phyloP scores from a whole-genome alignment of 1,284 basidiomycete species.

The Rugosomyces carneus region DNA sequence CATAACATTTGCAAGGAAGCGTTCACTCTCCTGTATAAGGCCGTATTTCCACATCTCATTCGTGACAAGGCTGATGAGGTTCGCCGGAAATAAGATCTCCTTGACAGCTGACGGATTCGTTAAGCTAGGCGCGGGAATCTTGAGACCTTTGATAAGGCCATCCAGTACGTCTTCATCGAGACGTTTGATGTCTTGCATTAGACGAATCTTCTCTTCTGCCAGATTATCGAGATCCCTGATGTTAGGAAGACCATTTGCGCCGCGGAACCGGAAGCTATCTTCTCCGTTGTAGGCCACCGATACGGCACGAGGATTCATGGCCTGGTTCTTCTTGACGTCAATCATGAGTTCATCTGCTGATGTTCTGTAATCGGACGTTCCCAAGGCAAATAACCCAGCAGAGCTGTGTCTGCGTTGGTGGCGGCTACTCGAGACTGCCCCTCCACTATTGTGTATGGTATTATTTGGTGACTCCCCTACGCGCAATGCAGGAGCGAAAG shows the following conservation, averaged over 20 bases:
- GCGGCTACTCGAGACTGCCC: constrained; percentile 33
- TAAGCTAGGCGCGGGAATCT: constrained; percentile 88
- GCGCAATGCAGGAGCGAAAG: constrained; percentile 68
- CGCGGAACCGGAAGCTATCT: constrained; percentile 65
- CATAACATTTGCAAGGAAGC: constrained; percentile 99
- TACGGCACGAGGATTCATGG: constrained; percentile 81
- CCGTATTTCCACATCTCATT: constrained; percentile 99
- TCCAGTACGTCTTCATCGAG: constrained; percentile 94
- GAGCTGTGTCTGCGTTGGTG: constrained; percentile 85
- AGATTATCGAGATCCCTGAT: constrained; percentile 78
- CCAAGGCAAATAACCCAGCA: constrained; percentile 70
- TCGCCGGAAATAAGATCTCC: constrained; percentile 99
- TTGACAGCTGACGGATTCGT: constrained; percentile 92
- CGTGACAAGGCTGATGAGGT: constrained; percentile 93
- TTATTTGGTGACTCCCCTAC: constrained; percentile 35
- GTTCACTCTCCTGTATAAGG: constrained; percentile 93
- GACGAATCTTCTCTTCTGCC: constrained; percentile 90
- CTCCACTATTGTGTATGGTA: constrained; percentile 27
- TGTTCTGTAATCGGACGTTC: constrained; percentile 55
- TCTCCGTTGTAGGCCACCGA: constrained; percentile 87
- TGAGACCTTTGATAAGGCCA: constrained; percentile 86
- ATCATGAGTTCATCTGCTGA: constrained; percentile 79
- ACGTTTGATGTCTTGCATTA: constrained; percentile 88
- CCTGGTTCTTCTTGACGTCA: constrained; percentile 68
- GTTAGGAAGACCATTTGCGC: constrained; percentile 64